Conservation (phyloP, 202 grass and related monocot species). For the Panicum hallii region DNA sequence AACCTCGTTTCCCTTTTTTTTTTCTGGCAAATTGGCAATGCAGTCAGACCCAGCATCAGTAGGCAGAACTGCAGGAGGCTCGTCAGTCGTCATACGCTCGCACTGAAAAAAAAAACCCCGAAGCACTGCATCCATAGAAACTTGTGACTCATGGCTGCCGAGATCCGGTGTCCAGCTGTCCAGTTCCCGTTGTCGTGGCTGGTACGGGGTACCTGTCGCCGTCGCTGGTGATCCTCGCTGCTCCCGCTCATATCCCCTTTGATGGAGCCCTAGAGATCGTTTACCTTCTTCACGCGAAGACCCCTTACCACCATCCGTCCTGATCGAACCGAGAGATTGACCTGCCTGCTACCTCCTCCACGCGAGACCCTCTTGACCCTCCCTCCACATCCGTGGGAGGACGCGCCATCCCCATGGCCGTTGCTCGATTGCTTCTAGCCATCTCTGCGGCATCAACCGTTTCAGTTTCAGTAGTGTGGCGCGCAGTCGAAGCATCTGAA, state of each 20-base stretch:
- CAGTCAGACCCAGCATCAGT: too few species aligned
- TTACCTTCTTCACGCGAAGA: background rate
- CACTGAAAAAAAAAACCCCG: background rate
- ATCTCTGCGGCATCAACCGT: background rate
- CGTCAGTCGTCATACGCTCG: background rate
- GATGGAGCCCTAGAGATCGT: background rate
- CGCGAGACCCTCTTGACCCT: background rate
- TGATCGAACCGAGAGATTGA: background rate
- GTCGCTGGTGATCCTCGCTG: background rate
- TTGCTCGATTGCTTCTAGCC: constrained; percentile 6
- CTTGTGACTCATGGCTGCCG: background rate
- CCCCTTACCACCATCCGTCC: background rate
- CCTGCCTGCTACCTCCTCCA: background rate
- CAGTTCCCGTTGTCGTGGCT: background rate
- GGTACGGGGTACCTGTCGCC: background rate
- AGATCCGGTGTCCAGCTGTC: background rate
- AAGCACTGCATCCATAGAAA: background rate
- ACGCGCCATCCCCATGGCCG: background rate
- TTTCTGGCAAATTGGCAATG: background rate
- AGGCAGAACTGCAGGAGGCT: too few species aligned
- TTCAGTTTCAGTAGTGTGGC: background rate
- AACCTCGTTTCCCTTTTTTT: background rate
- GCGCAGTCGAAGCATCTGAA: background rate
- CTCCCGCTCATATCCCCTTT: background rate
- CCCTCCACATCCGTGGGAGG: background rate